A percentile compares a stretch with the other conserved stretches of the same genome.
Conservation (phyloP, 768 basidiomycete species). For the Lactifluus subvellereus region DNA sequence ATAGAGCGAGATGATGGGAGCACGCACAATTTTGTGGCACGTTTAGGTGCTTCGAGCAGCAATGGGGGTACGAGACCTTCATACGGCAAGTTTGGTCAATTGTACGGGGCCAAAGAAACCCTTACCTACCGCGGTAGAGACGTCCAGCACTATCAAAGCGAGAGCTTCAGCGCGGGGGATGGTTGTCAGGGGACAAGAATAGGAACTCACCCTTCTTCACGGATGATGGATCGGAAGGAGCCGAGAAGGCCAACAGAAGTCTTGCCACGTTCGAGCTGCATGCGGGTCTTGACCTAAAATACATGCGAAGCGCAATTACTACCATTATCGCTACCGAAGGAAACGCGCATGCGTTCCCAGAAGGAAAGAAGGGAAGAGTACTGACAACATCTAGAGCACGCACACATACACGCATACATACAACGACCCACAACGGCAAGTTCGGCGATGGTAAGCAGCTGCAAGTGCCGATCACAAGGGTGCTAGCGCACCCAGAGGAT, state of each 20-base stretch:
- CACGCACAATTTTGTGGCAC: conserved; percentile 89
- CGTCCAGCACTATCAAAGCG: conserved; percentile 54
- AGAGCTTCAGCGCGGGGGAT: conserved; percentile 17
- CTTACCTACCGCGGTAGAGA: conserved; percentile 72
- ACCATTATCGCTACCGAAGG: not conserved
- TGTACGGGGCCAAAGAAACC: not conserved
- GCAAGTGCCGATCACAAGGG: conserved; percentile 2
- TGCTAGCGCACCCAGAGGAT: conserved; percentile 68
- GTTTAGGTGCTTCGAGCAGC: conserved; percentile 94
- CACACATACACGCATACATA: not conserved
- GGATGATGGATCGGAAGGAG: conserved; percentile 76
- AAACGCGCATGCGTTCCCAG: not conserved
- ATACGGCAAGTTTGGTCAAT: not conserved
- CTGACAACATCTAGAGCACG: conserved; percentile 71
- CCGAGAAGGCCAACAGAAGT: conserved; percentile 70
- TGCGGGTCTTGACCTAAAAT: conserved; percentile 88
- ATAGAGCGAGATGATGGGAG: conserved; percentile 7
- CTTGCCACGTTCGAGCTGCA: conserved; percentile 92
- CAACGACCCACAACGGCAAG: not conserved
- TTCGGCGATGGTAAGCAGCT: conserved; percentile 5
- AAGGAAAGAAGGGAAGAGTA: conserved; percentile 24
- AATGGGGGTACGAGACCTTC: conserved; percentile 90
- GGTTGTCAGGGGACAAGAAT: conserved; percentile 16
- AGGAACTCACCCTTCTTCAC: conserved; percentile 75
- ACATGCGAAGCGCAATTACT: conserved; percentile 8